These are phyloP conservation scores for Penicillium angulare DNA, from an alignment of 495 filamentous ascomycete species.

Conservation along the genomic window DNA sequence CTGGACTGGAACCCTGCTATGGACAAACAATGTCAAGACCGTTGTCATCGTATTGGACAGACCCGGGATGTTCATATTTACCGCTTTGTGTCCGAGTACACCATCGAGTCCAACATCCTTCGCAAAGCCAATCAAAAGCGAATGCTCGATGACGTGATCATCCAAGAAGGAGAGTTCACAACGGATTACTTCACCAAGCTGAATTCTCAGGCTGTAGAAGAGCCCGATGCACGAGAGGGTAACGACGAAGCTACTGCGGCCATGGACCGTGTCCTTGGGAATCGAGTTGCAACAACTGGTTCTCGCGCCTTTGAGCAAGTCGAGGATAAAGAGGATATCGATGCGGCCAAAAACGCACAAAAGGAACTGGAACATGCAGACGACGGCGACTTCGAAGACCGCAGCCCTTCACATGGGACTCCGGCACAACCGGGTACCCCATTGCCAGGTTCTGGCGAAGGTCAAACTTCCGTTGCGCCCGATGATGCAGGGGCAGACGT, in stretches of 20 bases:
- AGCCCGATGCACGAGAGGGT: slow-evolving; percentile 54
- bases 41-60: slow-evolving; percentile 96
- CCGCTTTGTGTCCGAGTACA: slow-evolving; percentile 94
- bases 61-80: slow-evolving; percentile 98
- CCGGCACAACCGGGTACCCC: slow-evolving; percentile 34
- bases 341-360: slow-evolving; percentile 81
- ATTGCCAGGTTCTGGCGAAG: slow-evolving; percentile 4
- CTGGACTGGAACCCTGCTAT: slow-evolving; percentile 99
- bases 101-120: slow-evolving; percentile 97
- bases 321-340: slow-evolving; percentile 89
- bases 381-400: slow-evolving; percentile 88
- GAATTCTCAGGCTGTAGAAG: slow-evolving; percentile 64
- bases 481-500: background rate
- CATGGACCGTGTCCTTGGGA: slow-evolving; percentile 82
- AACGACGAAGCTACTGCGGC: slow-evolving; percentile 71
- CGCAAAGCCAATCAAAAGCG: slow-evolving; percentile 96
- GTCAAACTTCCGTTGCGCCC: background rate
- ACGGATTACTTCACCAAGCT: slow-evolving; percentile 95
- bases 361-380: slow-evolving; percentile 85
- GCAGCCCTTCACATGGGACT: slow-evolving; percentile 46
- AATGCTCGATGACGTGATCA: slow-evolving; percentile 96
- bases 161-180: slow-evolving; percentile 97
- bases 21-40: slow-evolving; percentile 99
- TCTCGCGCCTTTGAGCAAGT: slow-evolving; percentile 75
- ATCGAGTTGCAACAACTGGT: slow-evolving; percentile 48